These are phyloP conservation scores for Globomyces sp. DNA, from an alignment of 371 early-diverging fungal species.

Conservation along the genomic window DNA sequence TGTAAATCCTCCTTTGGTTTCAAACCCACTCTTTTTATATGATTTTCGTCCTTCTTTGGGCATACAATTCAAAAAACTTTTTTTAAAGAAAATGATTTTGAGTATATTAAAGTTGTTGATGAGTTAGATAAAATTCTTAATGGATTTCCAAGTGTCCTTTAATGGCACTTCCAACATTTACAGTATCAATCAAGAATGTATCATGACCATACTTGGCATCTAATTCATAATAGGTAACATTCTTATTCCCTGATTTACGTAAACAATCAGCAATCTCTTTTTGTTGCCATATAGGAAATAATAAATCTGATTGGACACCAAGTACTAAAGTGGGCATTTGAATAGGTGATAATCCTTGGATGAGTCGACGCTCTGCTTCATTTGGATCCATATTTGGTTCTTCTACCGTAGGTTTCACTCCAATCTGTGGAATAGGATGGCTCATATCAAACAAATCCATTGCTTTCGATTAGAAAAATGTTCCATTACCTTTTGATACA, in stretches of 20 bases:
- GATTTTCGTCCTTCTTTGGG: not conserved
- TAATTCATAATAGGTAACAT: conserved; percentile 93
- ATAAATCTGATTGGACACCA: conserved; percentile 91
- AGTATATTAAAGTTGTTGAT: too few species aligned
- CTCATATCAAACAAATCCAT: conserved; percentile 96
- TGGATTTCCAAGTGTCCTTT: conserved; percentile 84
- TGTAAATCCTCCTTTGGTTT: conserved; percentile 1
- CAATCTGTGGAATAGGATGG: not conserved
- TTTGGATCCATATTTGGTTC: conserved; percentile 5
- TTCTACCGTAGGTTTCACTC: not conserved
- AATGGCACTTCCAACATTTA: conserved; percentile 89
- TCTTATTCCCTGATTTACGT: conserved; percentile 74
- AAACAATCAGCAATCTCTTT: conserved; percentile 89
- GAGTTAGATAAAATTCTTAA: not conserved
- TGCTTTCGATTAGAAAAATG: conserved; percentile 57
- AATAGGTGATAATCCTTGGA: conserved; percentile 31
- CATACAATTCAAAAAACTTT: too few species aligned
- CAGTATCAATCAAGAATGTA: conserved; percentile 88
- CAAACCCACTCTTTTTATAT: not conserved
- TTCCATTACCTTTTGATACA: conserved; percentile 52
- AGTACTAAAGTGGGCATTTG: conserved; percentile 80
- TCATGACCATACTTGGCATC: conserved; percentile 97
- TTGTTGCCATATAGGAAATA: conserved; percentile 95
- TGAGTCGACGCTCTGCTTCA: conserved; percentile 19
- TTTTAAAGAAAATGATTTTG: too few species aligned